Conservation (phyloP, 768 basidiomycete genomes). For the Rhodosporidiobolus sp. region DNA sequence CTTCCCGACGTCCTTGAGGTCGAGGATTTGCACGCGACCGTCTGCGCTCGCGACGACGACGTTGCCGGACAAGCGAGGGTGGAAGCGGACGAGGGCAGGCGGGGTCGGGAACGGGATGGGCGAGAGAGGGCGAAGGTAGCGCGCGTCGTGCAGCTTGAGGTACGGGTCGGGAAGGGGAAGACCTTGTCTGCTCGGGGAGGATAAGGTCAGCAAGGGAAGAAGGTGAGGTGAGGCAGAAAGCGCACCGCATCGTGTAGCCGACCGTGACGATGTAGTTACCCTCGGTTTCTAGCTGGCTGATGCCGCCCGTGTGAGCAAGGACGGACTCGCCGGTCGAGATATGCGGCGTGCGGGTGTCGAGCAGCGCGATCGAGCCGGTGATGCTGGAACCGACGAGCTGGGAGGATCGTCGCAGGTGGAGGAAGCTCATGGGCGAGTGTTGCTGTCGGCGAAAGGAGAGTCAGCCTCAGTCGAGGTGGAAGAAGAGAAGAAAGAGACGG, state of each 20-base stretch:
- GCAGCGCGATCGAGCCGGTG: slow-evolving; percentile 56
- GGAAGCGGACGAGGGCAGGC: slow-evolving; percentile 76
- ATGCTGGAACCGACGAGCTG: slow-evolving; percentile 37
- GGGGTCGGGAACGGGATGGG: slow-evolving; percentile 83
- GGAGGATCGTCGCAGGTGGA: slow-evolving; percentile 36
- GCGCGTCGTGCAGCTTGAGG: slow-evolving; percentile 87
- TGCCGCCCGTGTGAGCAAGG: slow-evolving; percentile 74
- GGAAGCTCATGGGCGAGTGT: slow-evolving; percentile 20
- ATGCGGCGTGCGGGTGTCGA: slow-evolving; percentile 62
- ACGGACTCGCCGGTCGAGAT: slow-evolving; percentile 59
- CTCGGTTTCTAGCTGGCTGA: slow-evolving; percentile 73
- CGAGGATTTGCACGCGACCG: slow-evolving; percentile 80
- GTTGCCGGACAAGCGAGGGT: slow-evolving; percentile 71
- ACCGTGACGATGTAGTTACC: slow-evolving; percentile 82
- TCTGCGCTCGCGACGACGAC: slow-evolving; percentile 73
- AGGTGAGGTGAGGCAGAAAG: not conserved
- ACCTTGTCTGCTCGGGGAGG: slow-evolving; percentile 61
- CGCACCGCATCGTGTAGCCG: slow-evolving; percentile 78
- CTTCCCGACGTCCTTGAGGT: slow-evolving; percentile 67
- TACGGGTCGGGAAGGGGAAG: slow-evolving; percentile 84
- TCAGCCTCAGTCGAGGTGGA: slow-evolving; percentile 63
- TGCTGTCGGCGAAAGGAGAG: slow-evolving; percentile 51
- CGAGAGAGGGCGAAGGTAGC: slow-evolving; percentile 74
- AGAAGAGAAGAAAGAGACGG: slow-evolving; percentile 28
- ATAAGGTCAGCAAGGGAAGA: not conserved